These are phyloP conservation scores for Suillus subluteus DNA, from an alignment of 768 basidiomycete species.

Conservation along the genomic window DNA sequence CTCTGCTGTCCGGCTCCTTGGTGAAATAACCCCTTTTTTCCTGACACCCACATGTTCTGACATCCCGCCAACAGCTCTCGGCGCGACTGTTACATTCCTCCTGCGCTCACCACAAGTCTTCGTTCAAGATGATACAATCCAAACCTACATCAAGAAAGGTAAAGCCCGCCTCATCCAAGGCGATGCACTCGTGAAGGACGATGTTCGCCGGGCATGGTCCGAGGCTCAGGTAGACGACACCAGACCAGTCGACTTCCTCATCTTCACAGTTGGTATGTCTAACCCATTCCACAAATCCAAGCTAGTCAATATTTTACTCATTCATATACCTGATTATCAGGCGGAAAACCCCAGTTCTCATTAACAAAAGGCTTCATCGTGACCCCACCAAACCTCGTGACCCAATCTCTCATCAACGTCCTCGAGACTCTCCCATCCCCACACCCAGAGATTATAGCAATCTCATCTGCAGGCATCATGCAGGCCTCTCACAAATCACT, in stretches of 20 bases:
- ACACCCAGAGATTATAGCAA: constrained; percentile 52
- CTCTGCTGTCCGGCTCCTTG: constrained; percentile 49
- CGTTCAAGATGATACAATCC: constrained; percentile 55
- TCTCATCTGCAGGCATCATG: constrained; percentile 58
- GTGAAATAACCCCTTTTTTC: constrained; percentile 31
- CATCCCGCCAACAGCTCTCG: constrained; percentile 45
- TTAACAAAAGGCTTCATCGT: constrained; percentile 52
- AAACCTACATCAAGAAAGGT: constrained; percentile 51
- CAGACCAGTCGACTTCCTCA: constrained; percentile 51
- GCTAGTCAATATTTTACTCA: constrained; percentile 8
- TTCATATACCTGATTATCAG: constrained; percentile 31
- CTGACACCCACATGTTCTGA: neutral
- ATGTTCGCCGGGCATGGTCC: constrained; percentile 57
- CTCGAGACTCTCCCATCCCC: constrained; percentile 55
- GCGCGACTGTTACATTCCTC: constrained; percentile 65
- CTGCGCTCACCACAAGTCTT: constrained; percentile 57
- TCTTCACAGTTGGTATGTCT: constrained; percentile 64
- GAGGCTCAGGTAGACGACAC: constrained; percentile 36
- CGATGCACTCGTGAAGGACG: constrained; percentile 57
- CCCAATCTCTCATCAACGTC: constrained; percentile 56
- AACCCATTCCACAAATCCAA: neutral
- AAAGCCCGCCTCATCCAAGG: constrained; percentile 60
- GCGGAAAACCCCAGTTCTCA: constrained; percentile 49
- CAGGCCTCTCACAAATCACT: constrained; percentile 45
- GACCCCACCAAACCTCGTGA: constrained; percentile 59